Percentiles rank a stretch among this genome's conserved stretches.
Conservation (phyloP, 1,139 yeast species). For the Taiozyma sp. region DNA sequence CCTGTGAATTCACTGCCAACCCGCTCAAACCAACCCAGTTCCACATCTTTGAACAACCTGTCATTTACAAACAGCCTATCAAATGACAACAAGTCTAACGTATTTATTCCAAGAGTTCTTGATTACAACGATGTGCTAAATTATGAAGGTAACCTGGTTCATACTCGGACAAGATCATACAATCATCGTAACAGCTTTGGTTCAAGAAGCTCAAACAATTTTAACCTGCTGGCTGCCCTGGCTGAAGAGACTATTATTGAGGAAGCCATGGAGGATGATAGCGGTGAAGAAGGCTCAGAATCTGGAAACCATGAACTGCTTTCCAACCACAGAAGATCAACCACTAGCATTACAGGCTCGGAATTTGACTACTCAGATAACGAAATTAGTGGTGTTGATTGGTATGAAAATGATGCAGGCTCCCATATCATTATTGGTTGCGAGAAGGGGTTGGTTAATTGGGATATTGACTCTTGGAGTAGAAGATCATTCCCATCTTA, state of each 20-base stretch:
- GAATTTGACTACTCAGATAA: conserved; percentile 28
- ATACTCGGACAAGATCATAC: conserved; percentile 1
- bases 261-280: conserved; percentile 1
- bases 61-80: not conserved
- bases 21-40: conserved; percentile 5
- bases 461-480: conserved; percentile 49
- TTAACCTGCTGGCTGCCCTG: conserved; percentile 15
- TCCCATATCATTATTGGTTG: conserved; percentile 42
- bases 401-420: conserved; percentile 35
- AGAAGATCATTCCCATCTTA: conserved; percentile 44
- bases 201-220: conserved; percentile 19
- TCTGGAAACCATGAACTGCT: conserved; percentile 3
- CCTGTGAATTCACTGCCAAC: conserved; percentile 31
- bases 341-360: conserved; percentile 8
- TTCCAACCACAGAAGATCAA: conserved; percentile 5
- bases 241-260: conserved; percentile 2
- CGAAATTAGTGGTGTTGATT: conserved; percentile 45
- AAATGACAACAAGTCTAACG: conserved; percentile 2
- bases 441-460: conserved; percentile 42
- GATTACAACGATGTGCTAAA: conserved; percentile 21
- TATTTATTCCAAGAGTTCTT: conserved; percentile 19
- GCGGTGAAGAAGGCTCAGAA: not conserved
- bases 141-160: conserved; percentile 15
- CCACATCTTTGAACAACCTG: conserved; percentile 3
- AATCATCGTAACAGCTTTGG: conserved; percentile 8